Percentiles rank a stretch among this genome's conserved stretches.
Evolutionary conservation across 495 filamentous ascomycete genomes (phyloP).

Genomic region (Letharia columbiana): DNA sequence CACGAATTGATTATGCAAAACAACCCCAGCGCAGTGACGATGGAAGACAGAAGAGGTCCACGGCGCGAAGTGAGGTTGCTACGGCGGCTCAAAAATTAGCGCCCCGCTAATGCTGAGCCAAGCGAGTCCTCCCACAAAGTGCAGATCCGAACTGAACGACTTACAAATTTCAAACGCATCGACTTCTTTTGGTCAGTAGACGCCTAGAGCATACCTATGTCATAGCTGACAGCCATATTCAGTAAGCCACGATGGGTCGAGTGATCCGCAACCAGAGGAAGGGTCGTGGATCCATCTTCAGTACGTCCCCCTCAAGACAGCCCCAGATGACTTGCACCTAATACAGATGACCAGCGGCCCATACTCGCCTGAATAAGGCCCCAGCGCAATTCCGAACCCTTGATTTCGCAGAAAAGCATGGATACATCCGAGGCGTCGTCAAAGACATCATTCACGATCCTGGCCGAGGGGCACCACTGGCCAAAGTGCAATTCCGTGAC

Average conservation of each 20-base stretch:
- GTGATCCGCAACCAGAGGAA: slow-evolving; percentile 98
- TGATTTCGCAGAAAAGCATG: slow-evolving; percentile 92
- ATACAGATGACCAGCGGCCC: slow-evolving; percentile 49
- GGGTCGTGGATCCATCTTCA: slow-evolving; percentile 98
- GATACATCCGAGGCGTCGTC: slow-evolving; percentile 92
- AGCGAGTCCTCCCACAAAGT: slow-evolving; percentile 14
- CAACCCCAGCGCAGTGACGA: neutral
- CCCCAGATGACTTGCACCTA: slow-evolving; percentile 28
- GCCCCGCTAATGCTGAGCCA: slow-evolving; percentile 12
- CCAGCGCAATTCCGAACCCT: slow-evolving; percentile 88
- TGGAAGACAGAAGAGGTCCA: neutral
- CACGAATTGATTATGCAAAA: neutral
- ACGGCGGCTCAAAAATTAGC: slow-evolving; percentile 17
- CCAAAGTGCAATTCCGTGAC: slow-evolving; percentile 91
- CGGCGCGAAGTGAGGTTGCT: slow-evolving; percentile 15
- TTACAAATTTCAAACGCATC: neutral
- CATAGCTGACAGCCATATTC: neutral
- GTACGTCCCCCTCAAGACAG: slow-evolving; percentile 46
- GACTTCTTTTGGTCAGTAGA: slow-evolving; percentile 3
- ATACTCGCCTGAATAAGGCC: slow-evolving; percentile 89
- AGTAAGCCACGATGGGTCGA: slow-evolving; percentile 48
- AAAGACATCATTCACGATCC: slow-evolving; percentile 99
- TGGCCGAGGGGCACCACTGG: slow-evolving; percentile 94
- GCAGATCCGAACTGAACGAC: slow-evolving; percentile 8
- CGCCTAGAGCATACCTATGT: neutral